Percentiles rank a stretch among this genome's conserved stretches.
Conservation (phyloP, 2,329 filamentous ascomycete species). For the Colletotrichum sansevieriae region DNA sequence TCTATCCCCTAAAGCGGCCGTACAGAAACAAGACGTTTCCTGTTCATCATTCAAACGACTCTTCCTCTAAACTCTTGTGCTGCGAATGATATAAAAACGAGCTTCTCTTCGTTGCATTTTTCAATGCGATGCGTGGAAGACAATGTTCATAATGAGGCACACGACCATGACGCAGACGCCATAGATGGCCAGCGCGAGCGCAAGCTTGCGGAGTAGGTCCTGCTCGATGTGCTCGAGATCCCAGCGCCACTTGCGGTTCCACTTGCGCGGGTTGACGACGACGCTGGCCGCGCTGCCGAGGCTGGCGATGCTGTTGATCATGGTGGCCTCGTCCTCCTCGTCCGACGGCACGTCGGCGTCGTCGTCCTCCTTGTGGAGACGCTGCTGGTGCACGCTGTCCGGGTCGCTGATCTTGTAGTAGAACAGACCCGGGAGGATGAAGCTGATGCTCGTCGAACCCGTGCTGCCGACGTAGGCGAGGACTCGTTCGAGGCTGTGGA, state of each 20-base stretch:
- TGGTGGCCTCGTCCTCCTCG: slow-evolving; percentile 57
- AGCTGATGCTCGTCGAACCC: slow-evolving; percentile 94
- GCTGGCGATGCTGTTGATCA: slow-evolving; percentile 62
- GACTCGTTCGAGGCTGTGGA: slow-evolving; percentile 89
- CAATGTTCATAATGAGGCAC: slow-evolving; percentile 86
- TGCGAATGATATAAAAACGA: background rate
- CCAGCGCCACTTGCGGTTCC: slow-evolving; percentile 70
- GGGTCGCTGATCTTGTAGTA: slow-evolving; percentile 98
- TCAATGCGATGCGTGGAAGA: slow-evolving; percentile 78
- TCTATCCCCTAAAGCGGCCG: slow-evolving; percentile 31
- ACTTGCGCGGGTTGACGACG: slow-evolving; percentile 55
- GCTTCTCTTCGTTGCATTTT: background rate
- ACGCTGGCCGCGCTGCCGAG: slow-evolving; percentile 57
- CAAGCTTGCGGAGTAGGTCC: slow-evolving; percentile 76
- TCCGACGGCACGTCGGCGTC: slow-evolving; percentile 73
- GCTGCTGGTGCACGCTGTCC: slow-evolving; percentile 87
- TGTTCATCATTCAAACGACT: slow-evolving; percentile 21
- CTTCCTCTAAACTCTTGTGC: slow-evolving; percentile 23
- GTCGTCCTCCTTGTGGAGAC: slow-evolving; percentile 91
- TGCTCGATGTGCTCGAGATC: slow-evolving; percentile 74
- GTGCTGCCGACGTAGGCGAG: slow-evolving; percentile 96
- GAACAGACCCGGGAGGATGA: slow-evolving; percentile 95
- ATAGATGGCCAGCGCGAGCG: slow-evolving; percentile 84
- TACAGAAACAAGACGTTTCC: background rate
- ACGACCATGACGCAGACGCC: slow-evolving; percentile 90